Evolutionary conservation across 2,329 filamentous ascomycete genomes (phyloP).

Genomic region (Cordyceps militaris): DNA sequence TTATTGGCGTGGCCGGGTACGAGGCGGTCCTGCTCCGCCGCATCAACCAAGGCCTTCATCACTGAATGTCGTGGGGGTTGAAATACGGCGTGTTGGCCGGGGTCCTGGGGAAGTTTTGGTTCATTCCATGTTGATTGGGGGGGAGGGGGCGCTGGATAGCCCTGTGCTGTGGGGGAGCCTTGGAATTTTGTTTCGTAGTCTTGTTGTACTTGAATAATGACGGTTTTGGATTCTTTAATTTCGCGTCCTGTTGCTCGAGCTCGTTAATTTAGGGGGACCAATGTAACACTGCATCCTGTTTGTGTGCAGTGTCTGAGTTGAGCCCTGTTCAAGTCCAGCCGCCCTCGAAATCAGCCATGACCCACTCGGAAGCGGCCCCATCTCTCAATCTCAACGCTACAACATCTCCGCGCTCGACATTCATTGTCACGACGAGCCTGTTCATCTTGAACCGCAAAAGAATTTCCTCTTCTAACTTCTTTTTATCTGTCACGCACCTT

Average conservation of each 20-base stretch:
- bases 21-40: constrained; percentile 33
- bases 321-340: not conserved
- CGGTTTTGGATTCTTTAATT: not conserved
- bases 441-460: constrained; percentile 10
- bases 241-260: not conserved
- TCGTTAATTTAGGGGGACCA: not conserved
- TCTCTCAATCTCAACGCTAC: constrained; percentile 10
- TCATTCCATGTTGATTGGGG: not conserved
- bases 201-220: not conserved
- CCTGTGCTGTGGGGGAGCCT: not conserved
- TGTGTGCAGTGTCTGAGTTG: not conserved
- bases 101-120: not conserved
- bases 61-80: not conserved
- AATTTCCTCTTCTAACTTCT: not conserved
- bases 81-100: no score
- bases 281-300: not conserved
- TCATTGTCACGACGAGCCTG: not conserved
- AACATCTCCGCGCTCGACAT: constrained; percentile 5
- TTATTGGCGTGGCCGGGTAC: constrained; percentile 39
- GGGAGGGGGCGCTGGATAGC: not conserved
- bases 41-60: constrained; percentile 23
- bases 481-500: not conserved
- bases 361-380: not conserved
- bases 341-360: not conserved
- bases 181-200: not conserved